Conservation (phyloP, 2,329 filamentous ascomycete genomes). For the Cladosporium sp. region DNA sequence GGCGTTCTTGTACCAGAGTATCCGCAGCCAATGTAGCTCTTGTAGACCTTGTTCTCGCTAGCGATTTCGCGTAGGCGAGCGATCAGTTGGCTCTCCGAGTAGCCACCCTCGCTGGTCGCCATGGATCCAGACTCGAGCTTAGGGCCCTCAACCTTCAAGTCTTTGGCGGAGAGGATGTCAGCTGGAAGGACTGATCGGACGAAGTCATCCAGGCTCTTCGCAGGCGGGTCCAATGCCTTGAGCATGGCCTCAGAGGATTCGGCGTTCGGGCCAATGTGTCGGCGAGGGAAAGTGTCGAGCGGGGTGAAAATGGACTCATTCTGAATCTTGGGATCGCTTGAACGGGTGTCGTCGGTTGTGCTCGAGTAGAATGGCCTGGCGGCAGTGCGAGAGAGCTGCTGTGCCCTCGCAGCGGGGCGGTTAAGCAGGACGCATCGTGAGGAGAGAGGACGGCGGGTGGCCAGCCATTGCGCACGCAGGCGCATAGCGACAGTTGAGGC, state of each 20-base stretch:
- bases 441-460: constrained; percentile 34
- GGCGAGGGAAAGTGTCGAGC: constrained; percentile 69
- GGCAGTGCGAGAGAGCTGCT: constrained; percentile 15
- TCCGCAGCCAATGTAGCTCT: constrained; percentile 78
- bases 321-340: constrained; percentile 26
- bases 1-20: constrained; percentile 88
- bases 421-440: constrained; percentile 29
- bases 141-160: constrained; percentile 59
- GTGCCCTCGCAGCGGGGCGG: constrained; percentile 17
- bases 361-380: constrained; percentile 34
- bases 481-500: constrained; percentile 28
- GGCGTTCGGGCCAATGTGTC: constrained; percentile 83
- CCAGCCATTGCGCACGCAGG: constrained; percentile 37
- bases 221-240: constrained; percentile 72
- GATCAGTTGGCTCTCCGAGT: constrained; percentile 62
- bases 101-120: constrained; percentile 42
- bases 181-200: constrained; percentile 79
- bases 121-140: constrained; percentile 43
- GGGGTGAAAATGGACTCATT: constrained; percentile 43
- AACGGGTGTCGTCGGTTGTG: constrained; percentile 28
- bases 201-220: constrained; percentile 74
- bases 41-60: constrained; percentile 61
- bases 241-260: constrained; percentile 76
- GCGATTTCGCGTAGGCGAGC: constrained; percentile 56
- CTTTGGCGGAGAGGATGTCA: constrained; percentile 70